Evolutionary conservation across 1,284 basidiomycete species (phyloP).

Genomic region (Polyporus tsugae): DNA sequence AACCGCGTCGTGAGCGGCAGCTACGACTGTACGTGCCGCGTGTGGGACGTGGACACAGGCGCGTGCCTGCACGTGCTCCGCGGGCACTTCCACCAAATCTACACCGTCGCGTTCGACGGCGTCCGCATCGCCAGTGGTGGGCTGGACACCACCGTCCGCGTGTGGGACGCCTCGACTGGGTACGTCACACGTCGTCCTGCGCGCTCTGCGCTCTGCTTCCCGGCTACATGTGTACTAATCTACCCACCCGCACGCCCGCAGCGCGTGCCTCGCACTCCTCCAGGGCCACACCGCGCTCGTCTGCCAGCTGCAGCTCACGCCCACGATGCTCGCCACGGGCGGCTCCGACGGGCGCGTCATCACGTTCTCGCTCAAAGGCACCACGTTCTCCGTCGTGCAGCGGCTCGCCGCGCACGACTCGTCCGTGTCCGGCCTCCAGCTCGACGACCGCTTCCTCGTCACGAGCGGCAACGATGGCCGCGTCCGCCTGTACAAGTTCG

Average conservation of each 20-base stretch:
- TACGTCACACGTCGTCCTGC: slow-evolving; percentile 43
- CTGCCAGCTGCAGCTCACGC: slow-evolving; percentile 89
- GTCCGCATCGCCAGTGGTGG: slow-evolving; percentile 87
- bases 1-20: slow-evolving; percentile 87
- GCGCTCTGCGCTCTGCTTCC: slow-evolving; percentile 1
- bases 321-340: slow-evolving; percentile 83
- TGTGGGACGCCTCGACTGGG: slow-evolving; percentile 89
- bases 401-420: slow-evolving; percentile 88
- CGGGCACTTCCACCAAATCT: slow-evolving; percentile 95
- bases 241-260: slow-evolving; percentile 39
- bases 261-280: slow-evolving; percentile 85
- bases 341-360: slow-evolving; percentile 96
- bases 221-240: slow-evolving; percentile 1
- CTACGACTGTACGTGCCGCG: slow-evolving; percentile 87
- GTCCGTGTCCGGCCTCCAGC: slow-evolving; percentile 90
- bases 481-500: slow-evolving; percentile 86
- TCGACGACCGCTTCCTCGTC: slow-evolving; percentile 82
- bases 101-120: slow-evolving; percentile 94
- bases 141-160: slow-evolving; percentile 89
- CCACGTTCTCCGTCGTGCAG: slow-evolving; percentile 49
- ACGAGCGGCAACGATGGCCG: slow-evolving; percentile 92
- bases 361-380: slow-evolving; percentile 73
- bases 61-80: slow-evolving; percentile 85
- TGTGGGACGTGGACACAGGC: slow-evolving; percentile 77
- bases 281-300: slow-evolving; percentile 96